Evolutionary conservation across 2,329 filamentous ascomycete species (phyloP).

Genomic region (Ophiostoma fasciatum): DNA sequence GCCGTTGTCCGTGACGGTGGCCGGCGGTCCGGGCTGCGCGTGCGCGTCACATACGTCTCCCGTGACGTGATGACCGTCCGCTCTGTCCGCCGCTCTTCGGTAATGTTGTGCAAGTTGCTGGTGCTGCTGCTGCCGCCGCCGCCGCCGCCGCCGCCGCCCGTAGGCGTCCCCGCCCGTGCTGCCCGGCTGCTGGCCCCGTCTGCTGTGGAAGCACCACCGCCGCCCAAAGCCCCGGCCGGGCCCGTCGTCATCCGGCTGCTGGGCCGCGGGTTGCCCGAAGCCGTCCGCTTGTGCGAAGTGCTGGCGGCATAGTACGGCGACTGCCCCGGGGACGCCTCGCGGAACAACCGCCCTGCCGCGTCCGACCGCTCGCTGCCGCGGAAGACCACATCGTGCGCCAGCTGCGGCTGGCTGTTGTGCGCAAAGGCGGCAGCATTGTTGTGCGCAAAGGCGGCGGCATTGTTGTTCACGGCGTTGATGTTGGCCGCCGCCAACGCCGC

Average conservation of each 20-base stretch:
- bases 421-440: slow-evolving; percentile 5
- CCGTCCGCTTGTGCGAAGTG: slow-evolving; percentile 39
- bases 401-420: slow-evolving; percentile 4
- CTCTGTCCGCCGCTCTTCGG: slow-evolving; percentile 43
- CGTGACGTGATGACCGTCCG: slow-evolving; percentile 37
- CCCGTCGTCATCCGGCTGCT: too few species aligned
- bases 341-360: too few species aligned
- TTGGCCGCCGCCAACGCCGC: slow-evolving; percentile 3
- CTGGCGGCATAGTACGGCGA: slow-evolving; percentile 20
- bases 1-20: slow-evolving; percentile 21
- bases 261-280: slow-evolving; percentile 41
- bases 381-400: slow-evolving; percentile 10
- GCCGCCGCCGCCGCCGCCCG: neutral
- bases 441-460: slow-evolving; percentile 3
- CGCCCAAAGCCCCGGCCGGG: too few species aligned
- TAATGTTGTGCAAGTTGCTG: slow-evolving; percentile 9
- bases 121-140: too few species aligned
- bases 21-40: slow-evolving; percentile 41
- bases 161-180: slow-evolving; percentile 6
- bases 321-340: slow-evolving; percentile 22
- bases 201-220: too few species aligned
- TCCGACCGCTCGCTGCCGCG: slow-evolving; percentile 13
- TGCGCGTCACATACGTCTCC: slow-evolving; percentile 45
- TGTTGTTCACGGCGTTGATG: neutral
- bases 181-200: neutral